These are phyloP conservation scores for Trypanosoma vivax DNA, from an alignment of 208 protist genomes.

Conservation along the genomic window DNA sequence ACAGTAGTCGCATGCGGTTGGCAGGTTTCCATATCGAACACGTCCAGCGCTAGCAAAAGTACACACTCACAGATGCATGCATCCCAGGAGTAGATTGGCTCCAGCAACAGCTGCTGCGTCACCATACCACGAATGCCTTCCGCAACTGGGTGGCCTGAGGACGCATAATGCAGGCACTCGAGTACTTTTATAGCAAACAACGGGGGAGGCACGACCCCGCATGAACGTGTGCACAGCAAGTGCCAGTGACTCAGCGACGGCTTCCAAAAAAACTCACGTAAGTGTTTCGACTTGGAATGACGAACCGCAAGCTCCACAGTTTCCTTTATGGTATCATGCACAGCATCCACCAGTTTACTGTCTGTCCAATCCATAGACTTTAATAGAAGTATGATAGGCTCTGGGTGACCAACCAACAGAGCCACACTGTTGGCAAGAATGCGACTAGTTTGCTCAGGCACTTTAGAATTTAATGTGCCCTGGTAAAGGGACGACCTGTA, in stretches of 20 bases:
- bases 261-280: slow-evolving; percentile 5
- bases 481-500: slow-evolving; percentile 59
- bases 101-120: slow-evolving; percentile 10
- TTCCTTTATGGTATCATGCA: slow-evolving; percentile 1
- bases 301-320: slow-evolving; percentile 4
- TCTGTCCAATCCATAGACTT: slow-evolving; percentile 19
- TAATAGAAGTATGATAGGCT: slow-evolving; percentile 22
- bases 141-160: slow-evolving; percentile 6
- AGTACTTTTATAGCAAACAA: slow-evolving; percentile 66
- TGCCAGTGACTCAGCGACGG: slow-evolving; percentile 59
- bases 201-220: slow-evolving; percentile 37
- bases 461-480: slow-evolving; percentile 29
- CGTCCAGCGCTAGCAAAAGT: slow-evolving; percentile 16
- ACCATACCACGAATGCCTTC: slow-evolving; percentile 17
- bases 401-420: slow-evolving; percentile 32
- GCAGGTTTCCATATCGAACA: slow-evolving; percentile 20
- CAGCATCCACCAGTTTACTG: not conserved
- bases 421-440: slow-evolving; percentile 56
- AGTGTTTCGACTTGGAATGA: not conserved
- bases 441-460: slow-evolving; percentile 31
- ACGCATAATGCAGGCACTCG: slow-evolving; percentile 37
- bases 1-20: slow-evolving; percentile 13
- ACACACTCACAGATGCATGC: slow-evolving; percentile 15
- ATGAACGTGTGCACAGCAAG: slow-evolving; percentile 61
- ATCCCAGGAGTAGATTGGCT: slow-evolving; percentile 6